Percentiles rank a stretch among this genome's conserved stretches.
phyloP scores from a whole-genome alignment of 345 rosid genomes.

The Bruguiera parviflora region DNA sequence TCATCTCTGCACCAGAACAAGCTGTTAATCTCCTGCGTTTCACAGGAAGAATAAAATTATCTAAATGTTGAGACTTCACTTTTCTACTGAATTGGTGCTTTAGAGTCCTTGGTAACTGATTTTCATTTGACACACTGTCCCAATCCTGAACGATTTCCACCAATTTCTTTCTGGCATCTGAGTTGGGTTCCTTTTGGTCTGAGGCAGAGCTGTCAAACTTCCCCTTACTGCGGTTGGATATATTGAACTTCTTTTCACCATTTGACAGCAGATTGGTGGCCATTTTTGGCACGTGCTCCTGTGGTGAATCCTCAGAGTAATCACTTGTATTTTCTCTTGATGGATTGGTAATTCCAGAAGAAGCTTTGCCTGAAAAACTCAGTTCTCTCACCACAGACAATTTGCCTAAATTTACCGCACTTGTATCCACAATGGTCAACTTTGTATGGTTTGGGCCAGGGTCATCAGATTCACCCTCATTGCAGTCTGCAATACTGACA shows the following conservation, averaged over 20 bases:
- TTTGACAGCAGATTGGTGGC: conserved; percentile 5
- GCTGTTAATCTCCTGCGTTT: conserved; percentile 55
- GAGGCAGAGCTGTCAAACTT: conserved; percentile 19
- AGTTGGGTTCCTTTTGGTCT: conserved; percentile 23
- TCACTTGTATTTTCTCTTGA: conserved; percentile 17
- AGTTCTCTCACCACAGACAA: conserved; percentile 34
- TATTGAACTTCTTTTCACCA: conserved; percentile 1
- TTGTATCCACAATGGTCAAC: conserved; percentile 57
- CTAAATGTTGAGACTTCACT: conserved; percentile 34
- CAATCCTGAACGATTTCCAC: conserved; percentile 24
- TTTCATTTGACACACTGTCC: conserved; percentile 17
- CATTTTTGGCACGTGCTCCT: conserved; percentile 10
- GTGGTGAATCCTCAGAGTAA: conserved; percentile 19
- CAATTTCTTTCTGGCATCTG: conserved; percentile 22
- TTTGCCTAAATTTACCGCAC: conserved; percentile 40
- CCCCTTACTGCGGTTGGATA: conserved; percentile 3
- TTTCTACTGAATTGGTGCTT: conserved; percentile 45
- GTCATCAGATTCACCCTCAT: conserved; percentile 11
- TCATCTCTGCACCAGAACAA: conserved; percentile 42
- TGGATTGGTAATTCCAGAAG: conserved; percentile 18
- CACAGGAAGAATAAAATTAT: conserved; percentile 35
- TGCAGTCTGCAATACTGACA: not conserved
- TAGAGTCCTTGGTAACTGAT: conserved; percentile 32
- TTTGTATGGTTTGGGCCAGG: conserved; percentile 23
- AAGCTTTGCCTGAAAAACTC: conserved; percentile 36